phyloP scores from a whole-genome alignment of 2,329 filamentous ascomycete genomes.

The Lasiodiplodia gonubiensis region DNA sequence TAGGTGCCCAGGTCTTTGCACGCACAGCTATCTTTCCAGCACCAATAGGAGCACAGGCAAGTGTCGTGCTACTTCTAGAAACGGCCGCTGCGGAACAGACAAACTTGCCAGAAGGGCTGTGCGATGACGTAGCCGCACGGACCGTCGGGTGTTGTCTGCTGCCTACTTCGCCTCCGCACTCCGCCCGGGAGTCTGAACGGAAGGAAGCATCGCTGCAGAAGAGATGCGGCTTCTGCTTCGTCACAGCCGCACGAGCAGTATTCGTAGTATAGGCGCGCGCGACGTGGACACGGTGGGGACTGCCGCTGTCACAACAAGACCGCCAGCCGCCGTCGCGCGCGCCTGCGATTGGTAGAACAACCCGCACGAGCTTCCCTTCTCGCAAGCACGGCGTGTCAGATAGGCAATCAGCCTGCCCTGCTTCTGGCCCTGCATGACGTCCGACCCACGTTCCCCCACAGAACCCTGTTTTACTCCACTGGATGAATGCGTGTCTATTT shows the following conservation, averaged over 20 bases:
- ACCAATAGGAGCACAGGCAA: not conserved
- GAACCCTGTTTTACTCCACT: constrained; percentile 22
- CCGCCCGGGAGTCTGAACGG: not conserved
- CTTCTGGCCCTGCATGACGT: constrained; percentile 29
- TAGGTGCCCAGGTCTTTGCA: too few relatives aligned
- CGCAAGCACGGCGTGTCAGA: constrained; percentile 8
- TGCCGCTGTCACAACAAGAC: not conserved
- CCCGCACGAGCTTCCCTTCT: not conserved
- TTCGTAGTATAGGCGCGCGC: constrained; percentile 6
- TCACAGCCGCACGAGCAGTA: not conserved
- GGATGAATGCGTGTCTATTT: not conserved
- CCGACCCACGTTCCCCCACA: constrained; percentile 3
- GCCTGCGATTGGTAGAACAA: constrained; percentile 7
- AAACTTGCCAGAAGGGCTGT: not conserved
- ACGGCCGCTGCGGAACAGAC: not conserved
- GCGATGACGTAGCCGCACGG: constrained; percentile 18
- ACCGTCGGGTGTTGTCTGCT: not conserved
- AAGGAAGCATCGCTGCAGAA: not conserved
- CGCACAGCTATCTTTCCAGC: not conserved
- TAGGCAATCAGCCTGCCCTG: constrained; percentile 12
- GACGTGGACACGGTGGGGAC: constrained; percentile 10
- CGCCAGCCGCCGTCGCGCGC: not conserved
- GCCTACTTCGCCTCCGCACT: not conserved
- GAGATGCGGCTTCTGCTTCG: not conserved
- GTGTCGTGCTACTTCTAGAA: not conserved